phyloP scores from a whole-genome alignment of 2,329 filamentous ascomycete species.

The Xylaria sp. region DNA sequence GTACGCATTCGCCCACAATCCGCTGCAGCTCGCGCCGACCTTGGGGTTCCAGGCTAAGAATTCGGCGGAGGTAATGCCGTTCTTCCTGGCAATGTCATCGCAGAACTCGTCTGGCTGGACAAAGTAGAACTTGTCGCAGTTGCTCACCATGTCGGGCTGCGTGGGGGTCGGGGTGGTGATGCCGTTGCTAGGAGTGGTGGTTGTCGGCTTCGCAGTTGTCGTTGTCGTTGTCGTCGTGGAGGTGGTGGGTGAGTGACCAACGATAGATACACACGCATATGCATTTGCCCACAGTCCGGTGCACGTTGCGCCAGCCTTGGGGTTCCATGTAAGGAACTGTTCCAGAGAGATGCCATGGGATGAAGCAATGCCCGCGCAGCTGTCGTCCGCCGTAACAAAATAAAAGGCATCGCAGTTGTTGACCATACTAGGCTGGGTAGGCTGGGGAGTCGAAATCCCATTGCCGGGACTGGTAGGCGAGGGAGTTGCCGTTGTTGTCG shows the following conservation, averaged over 20 bases:
- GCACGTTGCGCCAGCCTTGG: conserved; percentile 7
- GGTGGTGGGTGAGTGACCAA: conserved; percentile 5
- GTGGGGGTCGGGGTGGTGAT: conserved; percentile 19
- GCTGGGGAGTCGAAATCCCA: conserved; percentile 8
- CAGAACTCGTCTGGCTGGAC: conserved; percentile 36
- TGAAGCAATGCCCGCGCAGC: conserved; percentile 32
- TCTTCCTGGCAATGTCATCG: conserved; percentile 31
- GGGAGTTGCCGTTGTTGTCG: background rate
- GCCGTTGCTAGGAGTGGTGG: conserved; percentile 20
- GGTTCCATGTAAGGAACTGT: conserved; percentile 40
- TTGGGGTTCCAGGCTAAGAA: conserved; percentile 39
- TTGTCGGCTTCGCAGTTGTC: conserved; percentile 6
- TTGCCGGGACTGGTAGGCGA: background rate
- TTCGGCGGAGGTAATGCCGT: conserved; percentile 36
- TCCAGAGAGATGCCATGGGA: conserved; percentile 34
- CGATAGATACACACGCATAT: conserved; percentile 13
- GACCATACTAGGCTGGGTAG: conserved; percentile 16
- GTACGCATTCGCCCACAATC: conserved; percentile 19
- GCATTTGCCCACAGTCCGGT: conserved; percentile 16
- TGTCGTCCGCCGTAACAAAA: conserved; percentile 29
- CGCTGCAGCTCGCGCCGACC: conserved; percentile 1
- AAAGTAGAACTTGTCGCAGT: conserved; percentile 32
- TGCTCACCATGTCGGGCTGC: conserved; percentile 19
- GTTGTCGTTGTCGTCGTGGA: background rate
- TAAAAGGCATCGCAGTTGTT: conserved; percentile 30